Evolutionary conservation across 2,329 filamentous ascomycete genomes (phyloP).

Genomic region (Coleophoma crateriformis): DNA sequence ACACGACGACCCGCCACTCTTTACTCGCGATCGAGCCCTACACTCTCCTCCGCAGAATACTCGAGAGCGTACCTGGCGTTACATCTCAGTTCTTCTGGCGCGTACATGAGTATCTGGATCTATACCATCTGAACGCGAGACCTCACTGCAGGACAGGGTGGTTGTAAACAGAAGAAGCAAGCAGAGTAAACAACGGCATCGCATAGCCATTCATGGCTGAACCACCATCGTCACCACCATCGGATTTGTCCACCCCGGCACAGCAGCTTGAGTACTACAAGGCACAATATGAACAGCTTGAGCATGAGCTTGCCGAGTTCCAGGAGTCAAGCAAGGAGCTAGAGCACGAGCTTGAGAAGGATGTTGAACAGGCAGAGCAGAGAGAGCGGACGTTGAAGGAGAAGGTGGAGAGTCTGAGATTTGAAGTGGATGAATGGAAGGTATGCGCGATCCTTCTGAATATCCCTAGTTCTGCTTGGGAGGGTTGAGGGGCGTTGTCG

Average conservation of each 20-base stretch:
- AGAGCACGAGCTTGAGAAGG: conserved; percentile 90
- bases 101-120: too few relatives aligned
- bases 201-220: conserved; percentile 31
- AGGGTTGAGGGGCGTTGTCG: conserved; percentile 2
- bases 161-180: too few relatives aligned
- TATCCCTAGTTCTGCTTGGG: too few relatives aligned
- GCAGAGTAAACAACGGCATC: neutral
- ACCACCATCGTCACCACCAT: conserved; percentile 57
- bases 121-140: too few relatives aligned
- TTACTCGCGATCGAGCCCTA: neutral
- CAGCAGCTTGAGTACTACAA: conserved; percentile 94
- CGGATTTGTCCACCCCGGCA: conserved; percentile 50
- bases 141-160: too few relatives aligned
- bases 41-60: too few relatives aligned
- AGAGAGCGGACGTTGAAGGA: conserved; percentile 80
- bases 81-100: too few relatives aligned
- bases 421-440: conserved; percentile 98
- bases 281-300: conserved; percentile 86
- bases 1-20: too few relatives aligned
- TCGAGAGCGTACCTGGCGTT: too few relatives aligned
- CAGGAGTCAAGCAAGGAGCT: conserved; percentile 90
- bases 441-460: conserved; percentile 40
- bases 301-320: conserved; percentile 88
- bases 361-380: conserved; percentile 93
- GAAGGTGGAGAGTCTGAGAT: conserved; percentile 77